A percentile compares a stretch with the other conserved stretches of the same genome.
These are phyloP conservation scores for Chlorella sp. DNA, from an alignment of 139 green algal genomes.

Conservation along the genomic window DNA sequence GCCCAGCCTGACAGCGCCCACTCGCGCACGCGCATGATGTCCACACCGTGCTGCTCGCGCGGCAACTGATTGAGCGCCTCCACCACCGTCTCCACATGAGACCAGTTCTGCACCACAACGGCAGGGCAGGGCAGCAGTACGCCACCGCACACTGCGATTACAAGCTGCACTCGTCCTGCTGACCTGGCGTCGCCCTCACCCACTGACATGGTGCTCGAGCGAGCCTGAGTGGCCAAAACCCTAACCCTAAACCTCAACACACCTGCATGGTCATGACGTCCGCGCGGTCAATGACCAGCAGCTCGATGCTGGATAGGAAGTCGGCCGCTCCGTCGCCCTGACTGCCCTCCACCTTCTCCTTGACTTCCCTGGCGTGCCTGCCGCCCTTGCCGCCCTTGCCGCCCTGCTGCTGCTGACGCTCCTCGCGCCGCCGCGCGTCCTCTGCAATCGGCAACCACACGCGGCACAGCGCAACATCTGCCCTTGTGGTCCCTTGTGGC, in stretches of 20 bases:
- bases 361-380: no score
- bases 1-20: conserved; percentile 35
- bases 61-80: conserved; percentile 78
- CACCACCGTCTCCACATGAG: conserved; percentile 71
- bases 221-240: no score
- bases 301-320: conserved; percentile 90
- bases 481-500: no score
- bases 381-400: neutral
- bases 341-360: neutral
- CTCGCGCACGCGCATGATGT: conserved; percentile 85
- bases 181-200: no score
- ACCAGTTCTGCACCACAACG: conserved; percentile 36
- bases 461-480: no score
- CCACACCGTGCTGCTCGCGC: conserved; percentile 66
- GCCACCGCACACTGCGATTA: no score
- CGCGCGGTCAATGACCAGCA: conserved; percentile 75
- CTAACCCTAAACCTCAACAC: neutral
- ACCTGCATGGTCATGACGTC: conserved; percentile 94
- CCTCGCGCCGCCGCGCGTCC: neutral
- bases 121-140: no score
- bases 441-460: no score
- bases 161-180: no score
- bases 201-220: no score
- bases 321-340: conserved; percentile 36
- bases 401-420: neutral